A percentile compares a stretch with the other conserved stretches of the same genome.
Conservation (phyloP, 768 basidiomycete species). For the Pisolithus tinctorius region DNA sequence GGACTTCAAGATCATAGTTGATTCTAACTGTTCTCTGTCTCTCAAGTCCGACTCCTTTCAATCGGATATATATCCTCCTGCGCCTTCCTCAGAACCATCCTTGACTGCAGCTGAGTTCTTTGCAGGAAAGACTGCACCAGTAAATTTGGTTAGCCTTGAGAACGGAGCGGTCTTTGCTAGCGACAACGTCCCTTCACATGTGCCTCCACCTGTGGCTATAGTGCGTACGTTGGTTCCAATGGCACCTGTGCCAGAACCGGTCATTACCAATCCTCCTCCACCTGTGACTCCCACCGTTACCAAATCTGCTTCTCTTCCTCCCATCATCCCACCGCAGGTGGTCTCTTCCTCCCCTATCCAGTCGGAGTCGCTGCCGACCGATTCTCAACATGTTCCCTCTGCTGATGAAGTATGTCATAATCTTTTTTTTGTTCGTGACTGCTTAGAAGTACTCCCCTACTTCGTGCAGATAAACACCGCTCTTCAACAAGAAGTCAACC, state of each 20-base stretch:
- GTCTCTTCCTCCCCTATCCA: conserved; percentile 6
- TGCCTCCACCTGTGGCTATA: conserved; percentile 18
- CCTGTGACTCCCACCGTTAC: conserved; percentile 19
- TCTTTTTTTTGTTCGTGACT: background rate
- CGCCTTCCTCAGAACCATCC: conserved; percentile 73
- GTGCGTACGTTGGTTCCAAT: conserved; percentile 17
- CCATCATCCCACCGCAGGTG: conserved; percentile 10
- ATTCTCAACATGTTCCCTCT: background rate
- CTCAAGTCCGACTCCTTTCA: conserved; percentile 89
- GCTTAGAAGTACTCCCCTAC: background rate
- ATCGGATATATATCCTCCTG: conserved; percentile 94
- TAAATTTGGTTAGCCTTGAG: conserved; percentile 76
- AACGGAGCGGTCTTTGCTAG: conserved; percentile 45
- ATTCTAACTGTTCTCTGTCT: background rate
- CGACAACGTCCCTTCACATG: conserved; percentile 19
- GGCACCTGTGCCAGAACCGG: conserved; percentile 31
- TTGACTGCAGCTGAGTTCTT: conserved; percentile 84
- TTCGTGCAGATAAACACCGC: conserved; percentile 12
- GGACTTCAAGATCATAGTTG: background rate
- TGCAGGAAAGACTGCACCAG: conserved; percentile 69
- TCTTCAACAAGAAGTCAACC: conserved; percentile 53
- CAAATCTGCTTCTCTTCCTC: conserved; percentile 26
- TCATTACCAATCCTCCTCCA: conserved; percentile 3
- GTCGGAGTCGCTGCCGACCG: conserved; percentile 9
- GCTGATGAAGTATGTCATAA: conserved; percentile 26